These are phyloP conservation scores for Albatrellus sp. DNA, from an alignment of 1,284 basidiomycete species.

Conservation along the genomic window DNA sequence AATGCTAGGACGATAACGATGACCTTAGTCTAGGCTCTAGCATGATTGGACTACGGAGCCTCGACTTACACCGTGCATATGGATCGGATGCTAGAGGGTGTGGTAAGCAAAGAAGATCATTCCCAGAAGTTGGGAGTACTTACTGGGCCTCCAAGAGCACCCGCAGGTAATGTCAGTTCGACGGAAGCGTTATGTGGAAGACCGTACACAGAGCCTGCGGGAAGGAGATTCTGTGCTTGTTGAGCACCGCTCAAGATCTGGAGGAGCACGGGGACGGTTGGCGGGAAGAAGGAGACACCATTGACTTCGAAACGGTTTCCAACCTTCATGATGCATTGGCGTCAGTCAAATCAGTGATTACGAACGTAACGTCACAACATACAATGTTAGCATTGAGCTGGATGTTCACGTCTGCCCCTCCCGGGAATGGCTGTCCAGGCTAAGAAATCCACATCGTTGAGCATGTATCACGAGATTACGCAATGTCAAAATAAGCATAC, in stretches of 20 bases:
- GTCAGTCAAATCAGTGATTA: not conserved
- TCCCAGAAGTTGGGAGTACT: not conserved
- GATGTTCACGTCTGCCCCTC: slow-evolving; percentile 8
- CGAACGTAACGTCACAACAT: not conserved
- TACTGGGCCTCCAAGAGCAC: slow-evolving; percentile 4
- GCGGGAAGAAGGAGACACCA: slow-evolving; percentile 13
- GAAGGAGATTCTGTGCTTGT: slow-evolving; percentile 17
- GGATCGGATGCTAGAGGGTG: not conserved
- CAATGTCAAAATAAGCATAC: not conserved
- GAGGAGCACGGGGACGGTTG: slow-evolving; percentile 15
- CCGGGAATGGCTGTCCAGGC: not conserved
- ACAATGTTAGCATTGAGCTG: slow-evolving; percentile 15
- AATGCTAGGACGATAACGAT: not conserved
- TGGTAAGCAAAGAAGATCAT: not conserved
- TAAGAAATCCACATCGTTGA: not conserved
- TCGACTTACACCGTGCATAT: not conserved
- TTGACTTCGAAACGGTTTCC: slow-evolving; percentile 15
- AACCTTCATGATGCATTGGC: not conserved
- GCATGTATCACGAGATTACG: too few species aligned
- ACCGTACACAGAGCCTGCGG: slow-evolving; percentile 17
- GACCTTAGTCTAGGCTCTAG: too few species aligned
- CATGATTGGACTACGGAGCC: not conserved
- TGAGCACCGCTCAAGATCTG: slow-evolving; percentile 15
- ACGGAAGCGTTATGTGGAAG: slow-evolving; percentile 20
- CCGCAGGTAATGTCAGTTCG: slow-evolving; percentile 17